These are phyloP conservation scores for Sideroxylon spinosum DNA, from an alignment of 179 eudicot genomes.

Conservation along the genomic window DNA sequence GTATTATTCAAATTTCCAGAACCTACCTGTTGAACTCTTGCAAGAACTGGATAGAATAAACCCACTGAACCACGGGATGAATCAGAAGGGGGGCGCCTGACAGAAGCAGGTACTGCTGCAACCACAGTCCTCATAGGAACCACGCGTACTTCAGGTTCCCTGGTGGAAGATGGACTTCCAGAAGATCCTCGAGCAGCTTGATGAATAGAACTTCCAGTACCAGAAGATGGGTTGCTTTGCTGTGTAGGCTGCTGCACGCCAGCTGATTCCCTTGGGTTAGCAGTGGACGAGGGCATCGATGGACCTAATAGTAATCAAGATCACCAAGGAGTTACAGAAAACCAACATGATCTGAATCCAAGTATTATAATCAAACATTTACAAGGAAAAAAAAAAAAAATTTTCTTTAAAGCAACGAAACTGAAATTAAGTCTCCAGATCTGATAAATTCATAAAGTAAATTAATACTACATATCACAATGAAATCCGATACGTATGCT, in stretches of 20 bases:
- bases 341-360: not conserved
- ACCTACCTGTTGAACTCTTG: slow-evolving; percentile 52
- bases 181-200: slow-evolving; percentile 39
- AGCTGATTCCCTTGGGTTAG: slow-evolving; percentile 45
- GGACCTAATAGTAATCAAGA: slow-evolving; percentile 29
- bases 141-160: slow-evolving; percentile 52
- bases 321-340: slow-evolving; percentile 2
- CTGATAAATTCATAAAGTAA: not conserved
- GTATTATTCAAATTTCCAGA: slow-evolving; percentile 37
- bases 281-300: slow-evolving; percentile 23
- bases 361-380: not conserved
- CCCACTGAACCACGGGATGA: slow-evolving; percentile 51
- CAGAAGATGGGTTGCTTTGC: slow-evolving; percentile 33
- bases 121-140: slow-evolving; percentile 62
- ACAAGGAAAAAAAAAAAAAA: not conserved
- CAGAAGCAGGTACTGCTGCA: slow-evolving; percentile 57
- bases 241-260: slow-evolving; percentile 47
- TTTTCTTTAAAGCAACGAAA: not conserved
- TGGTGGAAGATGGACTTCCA: slow-evolving; percentile 34
- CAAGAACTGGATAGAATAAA: slow-evolving; percentile 51
- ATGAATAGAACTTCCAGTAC: slow-evolving; percentile 24
- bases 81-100: slow-evolving; percentile 43
- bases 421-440: not conserved
- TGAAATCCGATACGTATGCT: not conserved
- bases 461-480: not conserved